These are phyloP conservation scores for Lachnellula hyalina DNA, from an alignment of 2,329 filamentous ascomycete genomes.

Conservation along the genomic window DNA sequence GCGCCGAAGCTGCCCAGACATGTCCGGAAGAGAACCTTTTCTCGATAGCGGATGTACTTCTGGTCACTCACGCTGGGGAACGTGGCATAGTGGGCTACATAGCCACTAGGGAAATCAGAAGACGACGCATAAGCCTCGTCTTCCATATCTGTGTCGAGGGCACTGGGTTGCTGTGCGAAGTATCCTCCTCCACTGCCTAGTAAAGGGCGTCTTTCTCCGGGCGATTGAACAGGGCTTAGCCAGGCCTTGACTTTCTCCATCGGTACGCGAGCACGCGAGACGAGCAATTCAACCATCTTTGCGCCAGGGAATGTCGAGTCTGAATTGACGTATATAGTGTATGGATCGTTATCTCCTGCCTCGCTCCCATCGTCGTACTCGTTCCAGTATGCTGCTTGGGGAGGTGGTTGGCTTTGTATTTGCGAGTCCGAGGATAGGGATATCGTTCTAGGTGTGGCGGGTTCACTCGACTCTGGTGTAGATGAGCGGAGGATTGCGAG, in stretches of 20 bases:
- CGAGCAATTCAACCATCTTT: conserved; percentile 47
- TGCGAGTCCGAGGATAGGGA: conserved; percentile 21
- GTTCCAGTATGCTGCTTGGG: conserved; percentile 61
- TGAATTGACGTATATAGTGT: conserved; percentile 67
- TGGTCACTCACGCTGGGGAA: conserved; percentile 49
- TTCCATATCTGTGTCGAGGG: conserved; percentile 38
- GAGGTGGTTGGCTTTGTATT: conserved; percentile 3
- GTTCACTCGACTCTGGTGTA: conserved; percentile 27
- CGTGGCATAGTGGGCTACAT: conserved; percentile 48
- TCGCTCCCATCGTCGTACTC: conserved; percentile 83
- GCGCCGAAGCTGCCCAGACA: conserved; percentile 51
- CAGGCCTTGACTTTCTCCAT: conserved; percentile 48
- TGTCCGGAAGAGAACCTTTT: conserved; percentile 49
- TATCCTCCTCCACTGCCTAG: conserved; percentile 21
- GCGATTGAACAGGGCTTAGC: conserved; percentile 35
- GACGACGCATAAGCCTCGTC: conserved; percentile 49
- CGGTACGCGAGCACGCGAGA: conserved; percentile 37
- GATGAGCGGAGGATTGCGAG: conserved; percentile 41
- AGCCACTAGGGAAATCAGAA: conserved; percentile 43
- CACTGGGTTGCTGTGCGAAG: conserved; percentile 16
- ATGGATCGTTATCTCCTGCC: conserved; percentile 51
- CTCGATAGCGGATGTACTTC: conserved; percentile 44
- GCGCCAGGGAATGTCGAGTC: conserved; percentile 52
- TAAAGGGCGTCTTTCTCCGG: conserved; percentile 25
- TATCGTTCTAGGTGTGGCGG: conserved; percentile 11